Conservation (phyloP, 1,284 basidiomycete genomes). For the Austroboletus novae-zelandiae region DNA sequence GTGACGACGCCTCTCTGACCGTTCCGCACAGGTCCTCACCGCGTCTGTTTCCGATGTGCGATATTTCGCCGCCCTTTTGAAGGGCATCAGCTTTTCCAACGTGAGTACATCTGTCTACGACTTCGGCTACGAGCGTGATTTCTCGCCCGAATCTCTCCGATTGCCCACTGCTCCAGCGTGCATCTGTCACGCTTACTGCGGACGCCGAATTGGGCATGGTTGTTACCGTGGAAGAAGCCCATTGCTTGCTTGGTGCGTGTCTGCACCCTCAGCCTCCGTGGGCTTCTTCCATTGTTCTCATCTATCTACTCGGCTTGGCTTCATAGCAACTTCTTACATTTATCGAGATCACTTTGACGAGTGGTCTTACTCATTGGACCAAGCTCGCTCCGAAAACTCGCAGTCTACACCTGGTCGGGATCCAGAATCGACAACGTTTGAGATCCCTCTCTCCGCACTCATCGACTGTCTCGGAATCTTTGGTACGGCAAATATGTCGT, state of each 20-base stretch:
- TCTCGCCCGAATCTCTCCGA: constrained; percentile 2
- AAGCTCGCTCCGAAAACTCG: constrained; percentile 20
- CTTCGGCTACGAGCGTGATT: neutral
- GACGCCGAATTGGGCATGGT: constrained; percentile 75
- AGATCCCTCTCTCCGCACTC: constrained; percentile 78
- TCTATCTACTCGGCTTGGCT: neutral
- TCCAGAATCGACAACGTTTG: constrained; percentile 53
- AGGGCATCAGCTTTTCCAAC: constrained; percentile 76
- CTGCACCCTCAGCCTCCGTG: constrained; percentile 7
- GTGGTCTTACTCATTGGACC: constrained; percentile 36
- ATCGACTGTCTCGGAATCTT: constrained; percentile 92
- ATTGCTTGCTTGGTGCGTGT: constrained; percentile 68
- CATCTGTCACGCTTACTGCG: constrained; percentile 67
- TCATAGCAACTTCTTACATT: constrained; percentile 81
- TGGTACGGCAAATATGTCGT: constrained; percentile 62
- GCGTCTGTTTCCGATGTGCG: constrained; percentile 79
- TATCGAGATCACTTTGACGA: constrained; percentile 77
- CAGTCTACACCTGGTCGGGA: constrained; percentile 15
- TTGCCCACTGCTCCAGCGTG: constrained; percentile 50
- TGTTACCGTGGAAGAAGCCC: constrained; percentile 86
- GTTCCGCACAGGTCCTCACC: constrained; percentile 58
- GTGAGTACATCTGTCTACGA: constrained; percentile 40
- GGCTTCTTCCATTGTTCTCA: neutral
- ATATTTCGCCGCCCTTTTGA: constrained; percentile 69
- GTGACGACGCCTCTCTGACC: neutral